Base-by-base conservation (phyloP, 495 filamentous ascomycete genomes). In the Neurospora sp. region DNA sequence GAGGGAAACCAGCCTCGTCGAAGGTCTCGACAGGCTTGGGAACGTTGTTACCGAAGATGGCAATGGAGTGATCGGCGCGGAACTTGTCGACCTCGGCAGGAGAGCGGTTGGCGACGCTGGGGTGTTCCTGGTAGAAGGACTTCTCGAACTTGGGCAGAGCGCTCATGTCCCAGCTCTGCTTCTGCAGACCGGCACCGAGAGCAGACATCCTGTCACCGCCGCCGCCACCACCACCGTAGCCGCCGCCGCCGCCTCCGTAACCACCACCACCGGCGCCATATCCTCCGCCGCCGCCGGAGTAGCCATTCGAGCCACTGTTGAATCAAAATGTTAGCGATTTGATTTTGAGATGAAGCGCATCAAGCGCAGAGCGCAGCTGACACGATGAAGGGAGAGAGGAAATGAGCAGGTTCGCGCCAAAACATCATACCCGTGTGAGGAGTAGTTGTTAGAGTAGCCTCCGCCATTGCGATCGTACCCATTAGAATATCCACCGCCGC, bases 51-150 rank as follows among this genome's bases (percentile, higher is more conserved):
- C 96, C 96, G 72, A 90, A 85, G 38, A 98, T 85, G 35, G 92
- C 83, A 81, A 98, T 97, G 73, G 92, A 83, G 74, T 94, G 88
- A 74, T 91, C 86, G 80, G 88, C 88, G 77, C 96, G 91, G 86
- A 96, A 99, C 39, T 90, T 92, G 53, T 93, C 91, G 48, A 99
- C 91, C 71, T 98, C 94, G 53, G 87, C 89, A 48, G 88, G 81
- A 16, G 93, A 89, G 77, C 96, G 94, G 73, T 80, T 83, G 70
- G 89, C 81, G 39, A 99, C 96, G 72, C 88, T 87, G 6, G 90
- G 88, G 78, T 95, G 89, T 83, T 98, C 96, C 83, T 97, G 96
- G 87, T 99, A 99, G 86, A 99, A 99, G 37, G 92, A 94, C 85
- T 99, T 99, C 80, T 99, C 96, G 82, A 99, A 99, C 83, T 98